These are phyloP conservation scores for Dictyostelium brefeldianum DNA, from an alignment of 78 protist species.

Conservation along the genomic window DNA sequence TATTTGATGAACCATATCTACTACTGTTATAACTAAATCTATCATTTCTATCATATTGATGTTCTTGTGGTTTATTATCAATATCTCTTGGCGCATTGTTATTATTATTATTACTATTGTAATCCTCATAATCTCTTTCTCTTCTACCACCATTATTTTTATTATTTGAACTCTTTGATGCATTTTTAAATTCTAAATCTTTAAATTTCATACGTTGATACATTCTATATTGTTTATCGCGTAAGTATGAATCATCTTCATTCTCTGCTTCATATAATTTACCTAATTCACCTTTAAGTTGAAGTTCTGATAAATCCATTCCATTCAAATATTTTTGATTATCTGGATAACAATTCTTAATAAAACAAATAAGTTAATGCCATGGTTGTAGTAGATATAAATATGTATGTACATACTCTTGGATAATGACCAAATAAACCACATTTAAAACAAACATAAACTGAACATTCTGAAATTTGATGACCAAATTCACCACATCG, in stretches of 20 bases:
- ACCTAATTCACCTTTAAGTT: background rate
- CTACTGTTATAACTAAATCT: constrained; percentile 18
- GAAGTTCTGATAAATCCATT: background rate
- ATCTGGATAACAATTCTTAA: background rate
- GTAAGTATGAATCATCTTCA: background rate
- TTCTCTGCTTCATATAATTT: background rate
- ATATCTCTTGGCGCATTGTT: background rate
- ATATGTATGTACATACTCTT: constrained; percentile 15
- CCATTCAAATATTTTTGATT: background rate
- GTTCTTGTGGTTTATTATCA: background rate
- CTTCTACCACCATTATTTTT: background rate
- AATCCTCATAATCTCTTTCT: background rate
- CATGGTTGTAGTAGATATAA: background rate
- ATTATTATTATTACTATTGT: background rate
- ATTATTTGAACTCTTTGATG: background rate
- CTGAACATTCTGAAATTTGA: constrained; percentile 21
- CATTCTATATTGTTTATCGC: constrained; percentile 2
- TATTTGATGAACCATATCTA: background rate
- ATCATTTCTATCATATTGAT: background rate
- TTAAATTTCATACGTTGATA: background rate
- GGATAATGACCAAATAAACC: constrained; percentile 79
- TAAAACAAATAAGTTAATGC: no score
- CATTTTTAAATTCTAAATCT: background rate
- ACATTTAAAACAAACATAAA: constrained; percentile 61
- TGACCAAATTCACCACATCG: constrained; percentile 80